A percentile compares a stretch with the other conserved stretches of the same genome.
Evolutionary conservation across 129 eudicot genomes (phyloP).

Genomic region (Flaveria linearis): DNA sequence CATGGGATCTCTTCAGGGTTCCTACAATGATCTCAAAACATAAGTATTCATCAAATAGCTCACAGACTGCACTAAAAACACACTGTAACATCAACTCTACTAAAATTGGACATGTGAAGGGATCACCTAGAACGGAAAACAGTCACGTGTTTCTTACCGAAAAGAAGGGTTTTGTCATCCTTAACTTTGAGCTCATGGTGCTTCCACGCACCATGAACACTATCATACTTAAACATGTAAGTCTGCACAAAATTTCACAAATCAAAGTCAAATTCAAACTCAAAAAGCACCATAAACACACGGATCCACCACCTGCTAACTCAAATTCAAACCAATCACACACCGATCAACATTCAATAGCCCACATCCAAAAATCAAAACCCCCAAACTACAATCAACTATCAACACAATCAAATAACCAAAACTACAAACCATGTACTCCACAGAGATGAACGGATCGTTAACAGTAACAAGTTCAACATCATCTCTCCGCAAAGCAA

Average conservation of each 20-base stretch:
- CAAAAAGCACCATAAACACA: constrained; percentile 16
- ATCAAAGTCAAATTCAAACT: neutral
- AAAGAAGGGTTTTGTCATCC: constrained; percentile 56
- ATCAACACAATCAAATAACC: neutral
- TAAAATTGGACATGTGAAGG: neutral
- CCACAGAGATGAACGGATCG: constrained; percentile 58
- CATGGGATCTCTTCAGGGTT: constrained; percentile 71
- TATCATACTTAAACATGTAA: constrained; percentile 63
- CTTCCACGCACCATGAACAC: constrained; percentile 67
- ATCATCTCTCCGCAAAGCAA: constrained; percentile 63
- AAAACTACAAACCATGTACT: constrained; percentile 48
- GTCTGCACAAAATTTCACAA: constrained; percentile 36
- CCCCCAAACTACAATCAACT: too few relatives aligned
- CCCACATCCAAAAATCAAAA: too few relatives aligned
- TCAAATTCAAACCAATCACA: neutral
- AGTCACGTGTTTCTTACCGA: constrained; percentile 52
- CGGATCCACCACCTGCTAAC: constrained; percentile 20
- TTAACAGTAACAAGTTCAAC: constrained; percentile 70
- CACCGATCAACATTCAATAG: neutral
- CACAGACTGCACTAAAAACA: neutral
- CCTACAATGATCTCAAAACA: constrained; percentile 28
- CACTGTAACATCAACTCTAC: neutral
- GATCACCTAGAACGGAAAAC: constrained; percentile 54
- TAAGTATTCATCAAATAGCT: neutral
- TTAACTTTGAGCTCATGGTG: constrained; percentile 60